Evolutionary conservation across 164 flowering plant genomes (phyloP), one percentile per base, ranked within the genome.

Genomic region (Amborella trichopoda): DNA sequence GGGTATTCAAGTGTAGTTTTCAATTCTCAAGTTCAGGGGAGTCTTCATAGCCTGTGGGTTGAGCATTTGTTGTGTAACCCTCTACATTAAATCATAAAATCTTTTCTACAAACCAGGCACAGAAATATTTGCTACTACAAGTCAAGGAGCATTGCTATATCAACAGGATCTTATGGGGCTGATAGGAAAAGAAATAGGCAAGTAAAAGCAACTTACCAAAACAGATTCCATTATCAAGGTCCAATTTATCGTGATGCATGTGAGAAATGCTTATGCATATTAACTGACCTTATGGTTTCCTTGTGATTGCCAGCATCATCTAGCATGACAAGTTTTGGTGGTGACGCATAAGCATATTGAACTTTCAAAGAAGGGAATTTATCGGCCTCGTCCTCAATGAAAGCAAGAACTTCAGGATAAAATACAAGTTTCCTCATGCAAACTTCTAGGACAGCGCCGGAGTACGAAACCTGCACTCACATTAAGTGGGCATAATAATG

Each of bases 391-490:
- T 87, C 96, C 65, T 87, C 94, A 33, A 83, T 79, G 53, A 87
- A 83, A 26, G 77, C 73, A 41, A 87, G 94, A 56, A 87, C 60
- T 62, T 87, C 94, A 26, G 94, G 96, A 70, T 87, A 88, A 64
- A 83, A 84, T 14, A 84, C 93, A 53, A 88, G 76, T 58, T 88
- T 88, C 67, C 97, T 81, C 86, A 76, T 77, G 72, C 97, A 88
- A 20, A 80, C 94, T 68, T 88, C 89, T 55, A 88, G 47, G 33
- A 80, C 30, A 14, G 93, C 91, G 40, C 91, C 91, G 26, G 89
- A 68, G 52, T 84, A 88, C 8, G 73, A 63, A 53, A 83, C 59
- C 94, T 84, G 75, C 56, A 63, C 20, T 48, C 33, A 27, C 38
- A 69, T 41, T 44, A 5, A 21, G 14, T 3, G n/a, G n/a, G n/a